Percentiles rank a stretch among this genome's conserved stretches.
Evolutionary conservation across 345 rosid species (phyloP).

Genomic region (Murraya paniculata): DNA sequence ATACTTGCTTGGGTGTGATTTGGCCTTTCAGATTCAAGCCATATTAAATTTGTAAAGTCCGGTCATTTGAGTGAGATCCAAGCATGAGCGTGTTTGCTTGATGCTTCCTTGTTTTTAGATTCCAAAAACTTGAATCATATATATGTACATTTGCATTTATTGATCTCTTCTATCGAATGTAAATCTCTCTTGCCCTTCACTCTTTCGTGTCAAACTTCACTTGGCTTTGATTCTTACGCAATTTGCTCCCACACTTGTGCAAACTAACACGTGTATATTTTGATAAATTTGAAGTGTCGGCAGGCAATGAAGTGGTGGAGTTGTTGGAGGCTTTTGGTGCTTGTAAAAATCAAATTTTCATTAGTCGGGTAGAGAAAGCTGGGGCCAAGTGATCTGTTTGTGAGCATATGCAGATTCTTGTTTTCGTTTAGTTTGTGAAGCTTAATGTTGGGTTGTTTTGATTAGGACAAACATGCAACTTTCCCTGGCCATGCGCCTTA

Average conservation of each 20-base stretch:
- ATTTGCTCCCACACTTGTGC: neutral
- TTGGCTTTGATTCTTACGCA: neutral
- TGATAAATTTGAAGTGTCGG: conserved; percentile 21
- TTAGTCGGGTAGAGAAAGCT: neutral
- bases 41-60: conserved; percentile 35
- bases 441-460: neutral
- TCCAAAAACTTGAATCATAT: neutral
- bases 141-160: conserved; percentile 14
- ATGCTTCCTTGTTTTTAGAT: neutral
- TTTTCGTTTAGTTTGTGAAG: neutral
- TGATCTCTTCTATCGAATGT: neutral
- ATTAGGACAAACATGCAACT: neutral
- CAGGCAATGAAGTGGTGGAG: conserved; percentile 2
- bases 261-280: neutral
- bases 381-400: conserved; percentile 21
- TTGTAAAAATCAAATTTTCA: neutral
- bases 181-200: neutral
- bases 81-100: conserved; percentile 16
- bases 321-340: neutral
- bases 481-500: neutral
- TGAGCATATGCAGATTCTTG: conserved; percentile 19
- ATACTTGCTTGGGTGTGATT: conserved; percentile 38
- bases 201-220: neutral
- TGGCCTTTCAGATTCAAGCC: conserved; percentile 29
- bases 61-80: conserved; percentile 23